A percentile compares a stretch with the other conserved stretches of the same genome.
phyloP scores from a whole-genome alignment of 257 asterid genomes.

The Phtheirospermum japonicum region DNA sequence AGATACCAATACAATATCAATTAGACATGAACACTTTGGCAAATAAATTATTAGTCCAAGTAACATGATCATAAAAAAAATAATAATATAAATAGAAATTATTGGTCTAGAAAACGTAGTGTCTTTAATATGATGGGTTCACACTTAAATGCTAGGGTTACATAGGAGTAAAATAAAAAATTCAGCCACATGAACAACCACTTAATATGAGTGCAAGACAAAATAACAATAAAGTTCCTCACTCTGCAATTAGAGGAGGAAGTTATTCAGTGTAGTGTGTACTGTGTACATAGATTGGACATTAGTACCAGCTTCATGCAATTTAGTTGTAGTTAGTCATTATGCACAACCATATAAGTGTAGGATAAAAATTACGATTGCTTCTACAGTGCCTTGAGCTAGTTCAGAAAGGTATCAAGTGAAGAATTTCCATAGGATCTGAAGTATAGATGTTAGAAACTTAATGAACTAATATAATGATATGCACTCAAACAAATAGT shows the following conservation, averaged over 20 bases:
- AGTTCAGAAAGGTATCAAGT: constrained; percentile 5
- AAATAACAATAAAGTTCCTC: constrained; percentile 11
- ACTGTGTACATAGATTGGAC: not conserved
- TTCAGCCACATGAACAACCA: constrained; percentile 18
- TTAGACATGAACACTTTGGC: no score
- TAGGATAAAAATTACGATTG: constrained; percentile 8
- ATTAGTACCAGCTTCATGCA: constrained; percentile 15
- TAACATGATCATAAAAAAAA: constrained; percentile 12
- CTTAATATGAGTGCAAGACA: constrained; percentile 6
- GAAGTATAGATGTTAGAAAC: constrained; percentile 16
- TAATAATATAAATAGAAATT: no score
- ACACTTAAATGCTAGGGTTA: constrained; percentile 13
- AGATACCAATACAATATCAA: constrained; percentile 24
- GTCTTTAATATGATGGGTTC: not conserved
- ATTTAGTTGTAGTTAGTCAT: not conserved
- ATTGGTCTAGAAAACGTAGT: constrained; percentile 18
- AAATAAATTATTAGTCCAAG: no score
- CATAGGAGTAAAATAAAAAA: constrained; percentile 10
- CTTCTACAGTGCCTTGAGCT: constrained; percentile 9
- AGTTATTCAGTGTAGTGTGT: constrained; percentile 2
- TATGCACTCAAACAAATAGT: constrained; percentile 23
- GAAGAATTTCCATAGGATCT: constrained; percentile 7
- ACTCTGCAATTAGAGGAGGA: constrained; percentile 1
- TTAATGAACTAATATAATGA: constrained; percentile 16
- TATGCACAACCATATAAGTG: not conserved